Evolutionary conservation across 257 asterid species (phyloP), one percentile per base, ranked within the genome.

Genomic region (Salvia rosmarinus): DNA sequence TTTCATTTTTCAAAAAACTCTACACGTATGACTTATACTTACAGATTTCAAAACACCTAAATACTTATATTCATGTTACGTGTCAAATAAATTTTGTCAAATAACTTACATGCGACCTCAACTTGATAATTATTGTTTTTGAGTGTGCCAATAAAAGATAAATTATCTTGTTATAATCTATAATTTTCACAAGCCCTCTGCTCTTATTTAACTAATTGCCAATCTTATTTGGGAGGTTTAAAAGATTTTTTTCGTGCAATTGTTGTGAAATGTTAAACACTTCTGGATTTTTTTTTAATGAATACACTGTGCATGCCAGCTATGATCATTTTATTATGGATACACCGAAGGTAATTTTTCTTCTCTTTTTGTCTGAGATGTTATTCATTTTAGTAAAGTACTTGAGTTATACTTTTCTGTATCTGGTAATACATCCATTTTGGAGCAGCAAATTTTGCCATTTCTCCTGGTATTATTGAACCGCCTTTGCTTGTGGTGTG

Each of bases 21-120:
- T 49, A 49, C 11, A 16, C 23, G 25, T 17, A 49, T 8, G 11
- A 49, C 56, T 49, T 49, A 28, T 21, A 66, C 40, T 9, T 16
- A 9, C 32, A 11, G 60, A 43, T 20, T 46, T 44, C 40, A 47
- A 35, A 25, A 34, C 19, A 14, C 21, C 11, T 55, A 55, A 21
- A 12, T 39, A 20, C 43, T 54, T 17, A 39, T 21, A 10, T 21
- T 23, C 11, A 23, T 56, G 30, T 68, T 55, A 39, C 64, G 12
- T 19, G 43, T 12, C 55, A 37, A 54, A 37, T 30, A 28, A 32
- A 66, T 54, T 37, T 54, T 37, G 23, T 68, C 74, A 19, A 23
- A 28, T 12, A 12, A 39, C 35, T 39, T 54, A 54, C 32, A 34
- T 1, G 2, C 17, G 9, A 66, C 25, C 28, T 68, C 30, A 34